A percentile compares a stretch with the other conserved stretches of the same genome.
phyloP scores from a whole-genome alignment of 345 rosid species.

The Sonneratia caseolaris region DNA sequence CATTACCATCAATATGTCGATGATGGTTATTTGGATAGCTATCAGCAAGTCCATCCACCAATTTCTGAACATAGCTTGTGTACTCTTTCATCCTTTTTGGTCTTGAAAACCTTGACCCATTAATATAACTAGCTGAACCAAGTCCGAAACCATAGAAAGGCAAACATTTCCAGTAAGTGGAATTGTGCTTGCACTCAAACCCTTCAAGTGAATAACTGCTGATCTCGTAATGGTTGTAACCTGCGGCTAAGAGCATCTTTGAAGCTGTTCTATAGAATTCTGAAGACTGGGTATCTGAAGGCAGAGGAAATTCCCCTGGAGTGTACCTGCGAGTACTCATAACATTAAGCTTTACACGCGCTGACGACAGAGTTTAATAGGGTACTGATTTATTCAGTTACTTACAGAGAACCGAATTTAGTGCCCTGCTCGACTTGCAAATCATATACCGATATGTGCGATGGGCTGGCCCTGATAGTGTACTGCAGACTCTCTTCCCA shows the following conservation, averaged over 20 bases:
- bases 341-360: not conserved
- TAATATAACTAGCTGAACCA: conserved; percentile 83
- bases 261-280: conserved; percentile 69
- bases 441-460: conserved; percentile 86
- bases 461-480: conserved; percentile 46
- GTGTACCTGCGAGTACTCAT: conserved; percentile 48
- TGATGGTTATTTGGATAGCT: conserved; percentile 14
- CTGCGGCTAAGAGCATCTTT: conserved; percentile 46
- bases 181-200: conserved; percentile 73
- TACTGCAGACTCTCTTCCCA: conserved; percentile 79
- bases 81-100: conserved; percentile 76
- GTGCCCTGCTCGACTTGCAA: conserved; percentile 97
- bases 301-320: conserved; percentile 87
- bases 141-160: conserved; percentile 85
- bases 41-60: conserved; percentile 44
- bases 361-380: not conserved
- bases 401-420: conserved; percentile 72
- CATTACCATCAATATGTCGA: conserved; percentile 32
- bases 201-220: conserved; percentile 64
- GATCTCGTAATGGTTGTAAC: conserved; percentile 76
- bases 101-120: conserved; percentile 81
- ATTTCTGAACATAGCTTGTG: conserved; percentile 40
- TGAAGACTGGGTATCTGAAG: conserved; percentile 73
- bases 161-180: conserved; percentile 72
- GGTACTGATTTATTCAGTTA: not conserved